Evolutionary conservation across 306 rosid species (phyloP).

Genomic region (barrel medic (Medicago truncatula)): MtrunA17r5.0-ANR NC_053044.1:51073501-51074000

Average conservation of each 20-base stretch:
- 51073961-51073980: no score
- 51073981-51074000: no score
- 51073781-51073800: background rate
- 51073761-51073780: conserved; percentile 1
- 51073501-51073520: conserved; percentile 21
- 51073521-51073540: conserved; percentile 20
- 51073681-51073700: background rate
- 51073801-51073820: conserved; percentile 7
- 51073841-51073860: conserved; percentile 16
- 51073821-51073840: conserved; percentile 31
- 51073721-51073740: background rate
- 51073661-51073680: conserved; percentile 16
- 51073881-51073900: no score
- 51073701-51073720: background rate
- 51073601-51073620: background rate
- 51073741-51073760: background rate
- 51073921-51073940: no score
- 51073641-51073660: conserved; percentile 3
- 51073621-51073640: background rate
- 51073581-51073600: conserved; percentile 4
- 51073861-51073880: background rate
- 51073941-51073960: no score
- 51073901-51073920: no score
- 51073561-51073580: conserved; percentile 19
- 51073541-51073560: conserved; percentile 14